A percentile compares a stretch with the other conserved stretches of the same genome.
phyloP scores from a whole-genome alignment of 495 filamentous ascomycete genomes.

The Stereocaulon alpinum region DNA sequence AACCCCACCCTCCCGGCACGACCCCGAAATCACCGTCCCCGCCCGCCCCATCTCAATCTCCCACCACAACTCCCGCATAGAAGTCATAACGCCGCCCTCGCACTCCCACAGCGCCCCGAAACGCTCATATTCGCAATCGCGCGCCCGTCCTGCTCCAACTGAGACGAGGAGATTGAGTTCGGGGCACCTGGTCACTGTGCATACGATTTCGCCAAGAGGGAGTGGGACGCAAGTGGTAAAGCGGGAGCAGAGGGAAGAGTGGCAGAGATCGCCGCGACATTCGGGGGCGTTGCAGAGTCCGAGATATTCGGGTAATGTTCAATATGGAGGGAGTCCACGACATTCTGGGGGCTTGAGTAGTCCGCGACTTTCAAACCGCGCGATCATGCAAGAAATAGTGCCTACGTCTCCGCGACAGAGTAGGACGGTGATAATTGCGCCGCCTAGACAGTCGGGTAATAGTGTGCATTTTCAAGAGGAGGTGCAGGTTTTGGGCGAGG shows the following conservation, averaged over 20 bases:
- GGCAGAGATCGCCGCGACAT: not conserved
- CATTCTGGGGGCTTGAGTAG: not conserved
- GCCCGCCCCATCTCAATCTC: constrained; percentile 1
- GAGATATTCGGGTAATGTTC: not conserved
- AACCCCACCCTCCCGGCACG: not conserved
- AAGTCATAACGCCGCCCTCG: not conserved
- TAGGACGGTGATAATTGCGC: not conserved
- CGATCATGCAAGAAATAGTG: not conserved
- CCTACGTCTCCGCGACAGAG: not conserved
- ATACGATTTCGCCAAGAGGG: not conserved
- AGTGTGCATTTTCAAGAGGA: not conserved
- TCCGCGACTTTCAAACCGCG: not conserved
- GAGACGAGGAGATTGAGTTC: not conserved
- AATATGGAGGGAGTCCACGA: not conserved
- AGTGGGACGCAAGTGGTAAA: not conserved
- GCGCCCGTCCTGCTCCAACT: not conserved
- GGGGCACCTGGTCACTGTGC: not conserved
- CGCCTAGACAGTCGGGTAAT: not conserved
- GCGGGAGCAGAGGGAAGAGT: no score
- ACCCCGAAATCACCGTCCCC: not conserved
- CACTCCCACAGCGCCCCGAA: not conserved
- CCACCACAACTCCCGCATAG: not conserved
- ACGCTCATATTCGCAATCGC: not conserved
- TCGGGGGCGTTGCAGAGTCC: not conserved
- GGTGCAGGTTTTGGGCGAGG: not conserved